Base-by-base conservation (phyloP, 257 asterid species). In the Cynanchum wilfordii region DNA sequence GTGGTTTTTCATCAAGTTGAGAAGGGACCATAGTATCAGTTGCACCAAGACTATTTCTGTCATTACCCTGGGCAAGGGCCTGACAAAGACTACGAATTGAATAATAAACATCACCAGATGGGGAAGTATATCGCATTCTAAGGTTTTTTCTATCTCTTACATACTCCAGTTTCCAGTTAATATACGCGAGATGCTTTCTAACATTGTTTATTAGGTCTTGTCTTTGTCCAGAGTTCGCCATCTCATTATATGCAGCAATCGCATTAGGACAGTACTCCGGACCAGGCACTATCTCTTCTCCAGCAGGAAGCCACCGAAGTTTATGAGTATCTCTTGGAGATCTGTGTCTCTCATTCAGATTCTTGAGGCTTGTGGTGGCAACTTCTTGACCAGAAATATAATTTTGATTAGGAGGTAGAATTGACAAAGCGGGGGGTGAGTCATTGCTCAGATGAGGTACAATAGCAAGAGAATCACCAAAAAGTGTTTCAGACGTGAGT, bases 91-190 rank as follows among this genome's bases (percentile, higher is more conserved):
- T 17, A 52, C 45, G 67, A 73, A 90, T 52, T 19, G 97, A 88
- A 72, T 65, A 24, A 66, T 64, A 86, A 22, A 51, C 0, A 45
- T 69, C 52, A 63, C 87, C 86, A 1, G 74, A 57, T n/a, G 98
- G 97, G 42, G 95, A 80, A 71, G 68, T 4, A 40, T 85, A 90
- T 36, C 89, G 86, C 40, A 75, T 24, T 52, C 81, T 85, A 16
- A 12, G 29, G 12, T 3, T n/a, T 5, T 3, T 20, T 7, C 44
- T 27, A 52, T 73, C 81, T 30, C 19, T 36, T 11, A 44, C 25
- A 72, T 13, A 78, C 55, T 82, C 86, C 44, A 88, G 76, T 68
- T 79, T 80, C 99, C 99, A 94, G 64, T 89, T 93, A 80, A 81
- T 64, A 81, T 74, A 42, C 68, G 81, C 74, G 12, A 94, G 86